phyloP scores from a whole-genome alignment of 169 alveolate species.

The Blepharisma undulans region DNA sequence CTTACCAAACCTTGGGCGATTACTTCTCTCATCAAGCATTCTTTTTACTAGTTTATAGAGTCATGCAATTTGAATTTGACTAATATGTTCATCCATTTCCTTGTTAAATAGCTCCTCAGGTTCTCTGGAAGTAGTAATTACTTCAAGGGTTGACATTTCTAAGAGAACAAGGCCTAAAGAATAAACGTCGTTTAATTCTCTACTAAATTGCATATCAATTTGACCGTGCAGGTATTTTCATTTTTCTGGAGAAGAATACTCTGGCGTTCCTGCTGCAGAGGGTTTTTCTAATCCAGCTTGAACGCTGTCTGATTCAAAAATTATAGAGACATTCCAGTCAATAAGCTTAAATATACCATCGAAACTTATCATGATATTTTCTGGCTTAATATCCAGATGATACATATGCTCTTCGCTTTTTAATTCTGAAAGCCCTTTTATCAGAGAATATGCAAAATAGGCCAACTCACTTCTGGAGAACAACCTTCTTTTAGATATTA shows the following conservation, averaged over 20 bases:
- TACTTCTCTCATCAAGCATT: neutral
- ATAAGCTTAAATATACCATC: conserved; percentile 42
- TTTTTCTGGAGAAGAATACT: conserved; percentile 91
- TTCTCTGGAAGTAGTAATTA: neutral
- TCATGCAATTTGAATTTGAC: neutral
- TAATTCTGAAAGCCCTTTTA: neutral
- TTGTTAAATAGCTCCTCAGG: no score
- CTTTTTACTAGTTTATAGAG: no score
- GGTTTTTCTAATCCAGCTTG: conserved; percentile 33
- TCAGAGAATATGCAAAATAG: neutral
- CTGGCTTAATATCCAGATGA: conserved; percentile 75
- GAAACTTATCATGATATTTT: conserved; percentile 55
- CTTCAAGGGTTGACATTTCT: neutral
- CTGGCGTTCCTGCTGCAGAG: conserved; percentile 92
- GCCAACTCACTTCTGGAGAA: neutral
- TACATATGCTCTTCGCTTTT: neutral
- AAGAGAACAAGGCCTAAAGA: conserved; percentile 11
- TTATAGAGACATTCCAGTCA: conserved; percentile 62
- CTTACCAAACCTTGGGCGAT: neutral
- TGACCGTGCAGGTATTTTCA: neutral
- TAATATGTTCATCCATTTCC: neutral
- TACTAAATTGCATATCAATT: neutral
- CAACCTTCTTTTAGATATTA: neutral
- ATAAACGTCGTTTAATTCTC: neutral
- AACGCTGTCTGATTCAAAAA: no score